Evolutionary conservation across 352 stramenopile species (phyloP).

Genomic region (Nothophytophthora sp.): DNA sequence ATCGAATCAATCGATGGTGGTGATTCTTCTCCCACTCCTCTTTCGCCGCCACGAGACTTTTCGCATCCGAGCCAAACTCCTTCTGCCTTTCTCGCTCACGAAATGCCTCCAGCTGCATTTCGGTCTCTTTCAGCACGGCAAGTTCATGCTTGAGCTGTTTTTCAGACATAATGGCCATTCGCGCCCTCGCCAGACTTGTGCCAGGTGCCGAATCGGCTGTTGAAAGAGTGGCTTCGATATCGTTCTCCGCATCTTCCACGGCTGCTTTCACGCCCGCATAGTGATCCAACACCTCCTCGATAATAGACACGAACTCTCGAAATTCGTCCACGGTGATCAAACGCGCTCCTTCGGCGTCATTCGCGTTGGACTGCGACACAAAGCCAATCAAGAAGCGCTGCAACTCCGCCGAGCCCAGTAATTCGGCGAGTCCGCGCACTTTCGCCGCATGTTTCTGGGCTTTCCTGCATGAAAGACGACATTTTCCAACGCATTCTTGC

Average conservation of each 20-base stretch:
- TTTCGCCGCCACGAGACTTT: conserved; percentile 28
- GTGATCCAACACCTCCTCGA: conserved; percentile 61
- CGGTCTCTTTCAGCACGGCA: conserved; percentile 36
- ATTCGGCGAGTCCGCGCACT: conserved; percentile 45
- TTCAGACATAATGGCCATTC: conserved; percentile 53
- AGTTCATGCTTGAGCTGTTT: conserved; percentile 63
- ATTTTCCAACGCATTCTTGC: not conserved
- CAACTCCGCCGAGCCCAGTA: conserved; percentile 41
- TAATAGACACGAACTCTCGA: conserved; percentile 49
- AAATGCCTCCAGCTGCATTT: conserved; percentile 32
- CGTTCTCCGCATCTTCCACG: conserved; percentile 57
- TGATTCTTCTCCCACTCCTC: conserved; percentile 75
- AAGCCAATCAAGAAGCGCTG: conserved; percentile 70
- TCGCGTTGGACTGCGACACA: conserved; percentile 22
- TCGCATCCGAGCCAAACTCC: conserved; percentile 16
- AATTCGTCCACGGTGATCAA: conserved; percentile 43
- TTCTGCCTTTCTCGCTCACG: conserved; percentile 16
- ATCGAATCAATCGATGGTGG: conserved; percentile 62
- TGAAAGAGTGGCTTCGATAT: conserved; percentile 44
- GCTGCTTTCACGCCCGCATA: conserved; percentile 41
- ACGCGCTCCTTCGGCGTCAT: conserved; percentile 9
- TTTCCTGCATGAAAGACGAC: conserved; percentile 2
- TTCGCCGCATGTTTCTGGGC: conserved; percentile 41
- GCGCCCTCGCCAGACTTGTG: conserved; percentile 34
- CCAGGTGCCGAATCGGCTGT: conserved; percentile 9